These are phyloP conservation scores for Colletotrichum plurivorum DNA, from an alignment of 2,329 filamentous ascomycete genomes.

Conservation along the genomic window DNA sequence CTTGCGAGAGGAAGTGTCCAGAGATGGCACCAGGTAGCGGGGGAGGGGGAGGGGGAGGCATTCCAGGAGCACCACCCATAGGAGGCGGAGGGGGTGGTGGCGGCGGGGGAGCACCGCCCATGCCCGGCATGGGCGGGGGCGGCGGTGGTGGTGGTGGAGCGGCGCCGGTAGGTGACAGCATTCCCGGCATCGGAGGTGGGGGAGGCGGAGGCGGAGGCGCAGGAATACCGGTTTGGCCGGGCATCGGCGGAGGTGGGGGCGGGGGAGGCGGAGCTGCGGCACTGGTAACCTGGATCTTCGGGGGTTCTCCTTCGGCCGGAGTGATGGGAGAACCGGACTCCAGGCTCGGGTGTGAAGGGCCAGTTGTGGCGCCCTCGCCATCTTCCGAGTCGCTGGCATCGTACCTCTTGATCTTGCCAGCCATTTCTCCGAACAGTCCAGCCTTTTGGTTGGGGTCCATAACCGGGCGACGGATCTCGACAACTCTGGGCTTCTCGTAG, in stretches of 20 bases:
- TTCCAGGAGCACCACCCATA: conserved; percentile 55
- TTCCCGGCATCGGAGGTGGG: conserved; percentile 64
- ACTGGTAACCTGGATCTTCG: conserved; percentile 72
- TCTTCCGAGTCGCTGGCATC: conserved; percentile 82
- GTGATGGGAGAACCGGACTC: conserved; percentile 79
- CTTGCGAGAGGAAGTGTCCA: conserved; percentile 81
- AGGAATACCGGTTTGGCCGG: conserved; percentile 53
- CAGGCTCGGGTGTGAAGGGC: conserved; percentile 81
- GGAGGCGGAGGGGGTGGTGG: conserved; percentile 62
- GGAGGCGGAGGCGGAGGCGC: conserved; percentile 62
- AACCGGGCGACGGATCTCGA: conserved; percentile 82
- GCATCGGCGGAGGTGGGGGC: conserved; percentile 54
- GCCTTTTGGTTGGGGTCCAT: conserved; percentile 75
- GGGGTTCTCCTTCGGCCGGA: conserved; percentile 71
- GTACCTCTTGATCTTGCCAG: conserved; percentile 79
- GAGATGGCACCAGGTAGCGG: conserved; percentile 74
- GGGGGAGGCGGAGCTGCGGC: conserved; percentile 55
- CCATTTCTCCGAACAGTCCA: conserved; percentile 79
- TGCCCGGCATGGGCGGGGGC: conserved; percentile 57
- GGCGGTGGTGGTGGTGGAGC: conserved; percentile 67
- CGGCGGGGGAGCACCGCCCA: conserved; percentile 62
- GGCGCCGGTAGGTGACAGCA: conserved; percentile 50
- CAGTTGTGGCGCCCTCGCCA: conserved; percentile 79
- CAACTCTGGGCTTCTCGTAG: conserved; percentile 83
- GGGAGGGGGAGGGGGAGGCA: conserved; percentile 63